Conservation (phyloP, 495 filamentous ascomycete genomes). For the Cryomyces minteri region DNA sequence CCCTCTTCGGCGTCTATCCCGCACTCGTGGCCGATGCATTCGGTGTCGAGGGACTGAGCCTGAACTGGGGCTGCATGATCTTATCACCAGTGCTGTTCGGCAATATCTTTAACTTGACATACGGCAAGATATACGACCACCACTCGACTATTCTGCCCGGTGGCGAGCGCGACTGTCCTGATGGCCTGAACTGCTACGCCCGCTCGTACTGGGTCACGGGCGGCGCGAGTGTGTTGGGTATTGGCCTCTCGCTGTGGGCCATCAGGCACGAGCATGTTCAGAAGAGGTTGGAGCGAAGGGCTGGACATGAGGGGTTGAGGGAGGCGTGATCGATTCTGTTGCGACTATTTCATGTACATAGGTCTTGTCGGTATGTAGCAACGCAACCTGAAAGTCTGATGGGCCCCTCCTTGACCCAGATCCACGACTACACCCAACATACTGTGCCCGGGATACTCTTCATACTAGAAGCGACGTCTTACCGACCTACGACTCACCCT, state of each 20-base stretch:
- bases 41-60: constrained; percentile 58
- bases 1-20: constrained; percentile 88
- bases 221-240: constrained; percentile 47
- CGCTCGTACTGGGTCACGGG: constrained; percentile 75
- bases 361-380: no score
- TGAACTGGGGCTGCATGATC: constrained; percentile 80
- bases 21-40: constrained; percentile 84
- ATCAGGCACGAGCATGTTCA: constrained; percentile 47
- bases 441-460: no score
- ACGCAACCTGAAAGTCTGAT: no score
- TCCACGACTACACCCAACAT: no score
- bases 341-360: no score
- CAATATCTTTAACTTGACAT: constrained; percentile 84
- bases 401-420: no score
- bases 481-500: no score
- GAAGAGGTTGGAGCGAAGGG: constrained; percentile 12
- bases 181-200: constrained; percentile 67
- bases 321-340: no score
- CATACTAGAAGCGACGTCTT: no score
- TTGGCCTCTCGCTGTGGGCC: constrained; percentile 52
- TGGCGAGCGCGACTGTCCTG: constrained; percentile 55
- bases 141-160: constrained; percentile 50
- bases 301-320: no score
- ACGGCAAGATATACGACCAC: constrained; percentile 61
- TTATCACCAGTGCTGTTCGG: constrained; percentile 67